A percentile compares a stretch with the other conserved stretches of the same genome.
Evolutionary conservation across 2,329 filamentous ascomycete genomes (phyloP).

Genomic region (Aspergillus sp.): DNA sequence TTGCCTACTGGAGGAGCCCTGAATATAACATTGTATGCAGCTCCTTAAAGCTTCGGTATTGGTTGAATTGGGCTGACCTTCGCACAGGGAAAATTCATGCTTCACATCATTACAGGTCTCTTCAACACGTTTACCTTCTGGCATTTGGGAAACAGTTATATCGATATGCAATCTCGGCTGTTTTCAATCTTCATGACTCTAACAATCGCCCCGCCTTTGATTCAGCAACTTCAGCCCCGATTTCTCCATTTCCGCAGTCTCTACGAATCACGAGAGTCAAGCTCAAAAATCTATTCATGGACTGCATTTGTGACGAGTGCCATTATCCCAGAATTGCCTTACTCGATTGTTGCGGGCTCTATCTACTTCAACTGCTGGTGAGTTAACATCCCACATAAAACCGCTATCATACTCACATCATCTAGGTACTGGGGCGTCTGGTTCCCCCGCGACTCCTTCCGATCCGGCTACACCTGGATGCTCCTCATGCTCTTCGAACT

Average conservation of each 20-base stretch:
- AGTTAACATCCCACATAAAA: constrained; percentile 2
- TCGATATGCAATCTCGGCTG: constrained; percentile 65
- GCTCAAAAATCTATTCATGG: constrained; percentile 78
- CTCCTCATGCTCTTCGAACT: constrained; percentile 63
- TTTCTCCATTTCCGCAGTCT: constrained; percentile 63
- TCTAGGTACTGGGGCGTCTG: constrained; percentile 50
- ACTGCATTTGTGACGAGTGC: constrained; percentile 62
- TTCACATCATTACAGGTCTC: constrained; percentile 59
- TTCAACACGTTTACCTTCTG: constrained; percentile 71
- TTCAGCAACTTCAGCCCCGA: constrained; percentile 71
- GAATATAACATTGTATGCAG: constrained; percentile 48
- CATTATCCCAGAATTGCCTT: constrained; percentile 66
- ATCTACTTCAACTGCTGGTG: constrained; percentile 64
- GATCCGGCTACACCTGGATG: constrained; percentile 59
- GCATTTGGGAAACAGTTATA: constrained; percentile 51
- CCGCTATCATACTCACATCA: background rate
- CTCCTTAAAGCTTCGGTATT: background rate
- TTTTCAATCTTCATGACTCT: constrained; percentile 75
- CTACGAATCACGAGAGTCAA: constrained; percentile 68
- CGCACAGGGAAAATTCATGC: constrained; percentile 55
- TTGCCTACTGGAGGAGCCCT: constrained; percentile 62
- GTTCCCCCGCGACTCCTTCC: constrained; percentile 54
- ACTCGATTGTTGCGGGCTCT: constrained; percentile 60
- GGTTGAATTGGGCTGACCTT: background rate
- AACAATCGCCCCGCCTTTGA: constrained; percentile 67